phyloP scores from a whole-genome alignment of 2,329 filamentous ascomycete species.

The Cladosporium sphaerospermum region DNA sequence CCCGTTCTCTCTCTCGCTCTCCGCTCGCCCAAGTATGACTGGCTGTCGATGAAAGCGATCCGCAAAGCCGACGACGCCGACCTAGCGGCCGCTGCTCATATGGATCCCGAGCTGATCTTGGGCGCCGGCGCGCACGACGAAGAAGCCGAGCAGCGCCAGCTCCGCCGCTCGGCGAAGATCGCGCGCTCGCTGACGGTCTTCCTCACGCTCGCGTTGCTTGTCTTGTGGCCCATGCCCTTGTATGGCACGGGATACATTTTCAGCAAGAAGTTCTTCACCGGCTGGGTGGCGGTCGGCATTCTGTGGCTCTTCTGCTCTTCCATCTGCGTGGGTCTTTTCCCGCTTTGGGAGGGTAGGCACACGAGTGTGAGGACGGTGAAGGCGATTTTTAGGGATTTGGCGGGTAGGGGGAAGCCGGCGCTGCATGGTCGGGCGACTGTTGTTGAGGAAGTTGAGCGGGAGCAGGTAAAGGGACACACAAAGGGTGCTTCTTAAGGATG shows the following conservation, averaged over 20 bases:
- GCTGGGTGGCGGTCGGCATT: constrained; percentile 42
- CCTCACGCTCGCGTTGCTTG: constrained; percentile 51
- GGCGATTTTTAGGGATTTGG: constrained; percentile 57
- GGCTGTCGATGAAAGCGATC: constrained; percentile 74
- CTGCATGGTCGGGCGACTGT: constrained; percentile 27
- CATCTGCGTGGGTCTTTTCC: constrained; percentile 71
- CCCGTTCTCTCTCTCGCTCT: constrained; percentile 68
- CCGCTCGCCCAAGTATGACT: constrained; percentile 74
- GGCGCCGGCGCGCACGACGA: constrained; percentile 45
- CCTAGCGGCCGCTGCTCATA: constrained; percentile 54
- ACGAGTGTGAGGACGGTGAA: constrained; percentile 59
- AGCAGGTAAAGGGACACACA: background rate
- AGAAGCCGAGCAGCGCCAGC: constrained; percentile 36
- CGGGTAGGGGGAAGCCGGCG: constrained; percentile 29
- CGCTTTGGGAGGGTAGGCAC: constrained; percentile 68
- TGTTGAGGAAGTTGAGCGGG: constrained; percentile 19
- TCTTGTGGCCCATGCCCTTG: constrained; percentile 46
- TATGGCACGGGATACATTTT: constrained; percentile 45
- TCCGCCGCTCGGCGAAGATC: constrained; percentile 39
- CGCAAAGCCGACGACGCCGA: constrained; percentile 73
- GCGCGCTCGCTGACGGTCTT: constrained; percentile 51
- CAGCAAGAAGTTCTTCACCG: constrained; percentile 41
- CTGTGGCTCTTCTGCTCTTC: constrained; percentile 54
- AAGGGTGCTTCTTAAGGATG: background rate
- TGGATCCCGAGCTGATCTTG: constrained; percentile 60